phyloP scores from a whole-genome alignment of 2,329 filamentous ascomycete genomes.

The Calcarisporium arbuscula region DNA sequence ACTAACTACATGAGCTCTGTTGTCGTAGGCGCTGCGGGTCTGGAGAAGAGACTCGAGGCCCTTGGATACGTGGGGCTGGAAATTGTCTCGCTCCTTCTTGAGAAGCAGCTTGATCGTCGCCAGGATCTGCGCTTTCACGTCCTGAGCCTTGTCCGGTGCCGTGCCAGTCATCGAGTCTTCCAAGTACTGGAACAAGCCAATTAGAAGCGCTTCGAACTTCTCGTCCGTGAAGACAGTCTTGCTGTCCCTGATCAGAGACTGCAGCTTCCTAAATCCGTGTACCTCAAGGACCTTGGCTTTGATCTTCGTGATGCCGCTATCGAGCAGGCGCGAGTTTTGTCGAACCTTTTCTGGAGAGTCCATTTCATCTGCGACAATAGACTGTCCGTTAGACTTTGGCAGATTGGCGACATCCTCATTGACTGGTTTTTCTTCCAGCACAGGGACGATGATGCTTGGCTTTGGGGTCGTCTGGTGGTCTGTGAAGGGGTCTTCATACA shows the following conservation, averaged over 20 bases:
- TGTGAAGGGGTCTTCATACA: conserved; percentile 58
- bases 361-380: conserved; percentile 13
- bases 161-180: conserved; percentile 52
- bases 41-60: conserved; percentile 62
- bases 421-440: conserved; percentile 53
- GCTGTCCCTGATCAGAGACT: conserved; percentile 65
- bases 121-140: conserved; percentile 68
- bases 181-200: conserved; percentile 66
- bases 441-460: conserved; percentile 39
- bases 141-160: conserved; percentile 58
- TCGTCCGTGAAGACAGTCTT: conserved; percentile 58
- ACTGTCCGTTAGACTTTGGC: conserved; percentile 18
- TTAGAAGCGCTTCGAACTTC: conserved; percentile 61
- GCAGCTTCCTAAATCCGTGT: conserved; percentile 72
- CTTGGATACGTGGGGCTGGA: conserved; percentile 60
- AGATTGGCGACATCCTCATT: conserved; percentile 45
- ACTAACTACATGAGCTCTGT: conserved; percentile 63
- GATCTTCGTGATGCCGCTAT: conserved; percentile 69
- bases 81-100: conserved; percentile 58
- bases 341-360: conserved; percentile 42
- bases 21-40: conserved; percentile 60
- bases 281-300: conserved; percentile 68
- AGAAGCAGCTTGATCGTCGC: conserved; percentile 69
- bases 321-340: conserved; percentile 57
- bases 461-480: conserved; percentile 40